Evolutionary conservation across 2,329 filamentous ascomycete genomes (phyloP).

Genomic region (Botrytis byssoidea): DNA sequence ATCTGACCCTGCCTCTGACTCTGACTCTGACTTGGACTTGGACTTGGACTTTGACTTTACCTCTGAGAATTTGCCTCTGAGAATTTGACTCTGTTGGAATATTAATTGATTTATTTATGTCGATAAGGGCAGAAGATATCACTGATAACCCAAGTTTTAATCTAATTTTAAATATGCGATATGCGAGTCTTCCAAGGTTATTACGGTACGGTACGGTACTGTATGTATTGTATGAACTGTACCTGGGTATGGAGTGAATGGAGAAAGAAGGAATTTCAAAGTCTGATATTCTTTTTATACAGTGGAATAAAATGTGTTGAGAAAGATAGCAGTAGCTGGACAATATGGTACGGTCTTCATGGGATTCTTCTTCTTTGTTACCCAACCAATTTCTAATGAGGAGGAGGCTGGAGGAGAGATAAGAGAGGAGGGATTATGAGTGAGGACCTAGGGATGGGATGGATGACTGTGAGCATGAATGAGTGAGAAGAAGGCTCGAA

Average conservation of each 20-base stretch:
- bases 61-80: background rate
- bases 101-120: background rate
- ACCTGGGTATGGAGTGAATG: background rate
- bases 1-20: background rate
- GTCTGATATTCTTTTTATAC: background rate
- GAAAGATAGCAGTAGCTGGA: background rate
- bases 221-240: too few species aligned
- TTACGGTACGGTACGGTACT: background rate
- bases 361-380: background rate
- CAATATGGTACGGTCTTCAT: background rate
- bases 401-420: background rate
- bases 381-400: background rate
- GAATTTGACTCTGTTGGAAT: background rate
- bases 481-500: background rate
- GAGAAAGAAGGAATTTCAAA: background rate
- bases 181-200: background rate
- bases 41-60: background rate
- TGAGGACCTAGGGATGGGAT: background rate
- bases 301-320: background rate
- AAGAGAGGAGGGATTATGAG: background rate
- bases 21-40: background rate
- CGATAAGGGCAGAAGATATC: background rate
- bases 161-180: background rate
- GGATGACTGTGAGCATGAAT: background rate
- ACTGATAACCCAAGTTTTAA: background rate